Conservation (phyloP, 2,329 filamentous ascomycete genomes). For the Fusarium hostae region DNA sequence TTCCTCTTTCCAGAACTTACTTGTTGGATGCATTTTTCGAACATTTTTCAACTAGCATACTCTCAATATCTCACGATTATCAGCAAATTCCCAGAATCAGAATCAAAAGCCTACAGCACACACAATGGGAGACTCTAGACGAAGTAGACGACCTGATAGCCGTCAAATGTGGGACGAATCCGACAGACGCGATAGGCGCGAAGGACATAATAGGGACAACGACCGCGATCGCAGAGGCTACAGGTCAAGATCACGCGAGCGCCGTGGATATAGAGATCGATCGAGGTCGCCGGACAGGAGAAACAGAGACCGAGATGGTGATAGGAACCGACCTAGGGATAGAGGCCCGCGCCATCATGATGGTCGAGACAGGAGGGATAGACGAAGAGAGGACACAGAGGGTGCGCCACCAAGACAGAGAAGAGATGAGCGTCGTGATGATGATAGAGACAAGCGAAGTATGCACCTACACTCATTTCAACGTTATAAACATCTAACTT, state of each 20-base stretch:
- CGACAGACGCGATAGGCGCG: slow-evolving; percentile 53
- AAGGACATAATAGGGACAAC: slow-evolving; percentile 45
- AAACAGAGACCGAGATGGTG: slow-evolving; percentile 54
- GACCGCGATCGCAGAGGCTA: slow-evolving; percentile 49
- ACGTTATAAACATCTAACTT: slow-evolving; percentile 3
- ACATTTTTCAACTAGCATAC: background rate
- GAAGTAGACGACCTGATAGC: slow-evolving; percentile 59
- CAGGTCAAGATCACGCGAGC: slow-evolving; percentile 51
- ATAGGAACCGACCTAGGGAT: slow-evolving; percentile 47
- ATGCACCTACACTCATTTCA: background rate
- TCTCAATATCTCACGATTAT: background rate
- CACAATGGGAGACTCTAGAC: slow-evolving; percentile 50
- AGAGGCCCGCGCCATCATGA: slow-evolving; percentile 47
- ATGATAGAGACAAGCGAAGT: slow-evolving; percentile 44
- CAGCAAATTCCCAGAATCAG: background rate
- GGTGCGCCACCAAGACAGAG: slow-evolving; percentile 34
- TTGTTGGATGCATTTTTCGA: slow-evolving; percentile 2
- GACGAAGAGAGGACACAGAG: slow-evolving; percentile 43
- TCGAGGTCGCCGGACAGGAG: slow-evolving; percentile 51
- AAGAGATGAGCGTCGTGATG: slow-evolving; percentile 42
- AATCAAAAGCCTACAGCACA: background rate
- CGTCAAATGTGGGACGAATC: slow-evolving; percentile 71
- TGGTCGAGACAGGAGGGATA: slow-evolving; percentile 40
- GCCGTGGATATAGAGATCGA: slow-evolving; percentile 50
- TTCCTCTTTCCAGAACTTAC: slow-evolving; percentile 23